Conservation (phyloP, 768 basidiomycete species). For the Phanerochaete sordida region DNA sequence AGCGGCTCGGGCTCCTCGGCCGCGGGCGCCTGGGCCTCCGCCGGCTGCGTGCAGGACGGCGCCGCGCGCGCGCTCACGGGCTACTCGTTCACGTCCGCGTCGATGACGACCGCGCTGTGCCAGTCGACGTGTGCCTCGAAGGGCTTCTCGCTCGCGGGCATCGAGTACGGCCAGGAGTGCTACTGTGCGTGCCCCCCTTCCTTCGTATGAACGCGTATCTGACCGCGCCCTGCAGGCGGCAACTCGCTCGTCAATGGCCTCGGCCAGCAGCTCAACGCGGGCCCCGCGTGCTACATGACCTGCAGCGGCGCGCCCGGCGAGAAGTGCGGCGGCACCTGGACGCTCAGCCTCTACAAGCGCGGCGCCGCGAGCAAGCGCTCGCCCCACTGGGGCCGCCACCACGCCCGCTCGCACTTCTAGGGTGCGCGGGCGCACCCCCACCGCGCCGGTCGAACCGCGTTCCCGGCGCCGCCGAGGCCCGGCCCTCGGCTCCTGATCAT, state of each 20-base stretch:
- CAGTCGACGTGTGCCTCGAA: constrained; percentile 25
- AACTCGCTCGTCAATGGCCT: constrained; percentile 16
- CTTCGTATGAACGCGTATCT: not conserved
- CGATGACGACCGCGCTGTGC: constrained; percentile 29
- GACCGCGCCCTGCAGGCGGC: constrained; percentile 9
- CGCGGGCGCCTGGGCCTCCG: constrained; percentile 13
- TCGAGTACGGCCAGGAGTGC: constrained; percentile 31
- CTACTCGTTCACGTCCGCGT: constrained; percentile 14
- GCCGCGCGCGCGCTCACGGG: constrained; percentile 20
- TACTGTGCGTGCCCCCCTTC: constrained; percentile 21
- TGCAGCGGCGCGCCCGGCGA: constrained; percentile 10
- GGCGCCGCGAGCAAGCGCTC: constrained; percentile 5
- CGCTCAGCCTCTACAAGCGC: constrained; percentile 13
- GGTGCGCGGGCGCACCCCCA: not conserved
- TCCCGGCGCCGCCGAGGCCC: not conserved
- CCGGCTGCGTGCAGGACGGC: constrained; percentile 20
- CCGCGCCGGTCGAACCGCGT: not conserved
- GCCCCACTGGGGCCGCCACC: constrained; percentile 16
- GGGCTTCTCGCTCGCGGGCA: constrained; percentile 29
- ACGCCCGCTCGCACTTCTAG: constrained; percentile 9
- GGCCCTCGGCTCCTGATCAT: not conserved
- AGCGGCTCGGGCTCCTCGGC: not conserved
- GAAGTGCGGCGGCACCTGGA: constrained; percentile 19
- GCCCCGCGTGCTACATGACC: constrained; percentile 17
- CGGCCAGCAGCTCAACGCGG: constrained; percentile 10